phyloP scores from a whole-genome alignment of 1,284 basidiomycete genomes.

The Sanguinoderma infundibulare region DNA sequence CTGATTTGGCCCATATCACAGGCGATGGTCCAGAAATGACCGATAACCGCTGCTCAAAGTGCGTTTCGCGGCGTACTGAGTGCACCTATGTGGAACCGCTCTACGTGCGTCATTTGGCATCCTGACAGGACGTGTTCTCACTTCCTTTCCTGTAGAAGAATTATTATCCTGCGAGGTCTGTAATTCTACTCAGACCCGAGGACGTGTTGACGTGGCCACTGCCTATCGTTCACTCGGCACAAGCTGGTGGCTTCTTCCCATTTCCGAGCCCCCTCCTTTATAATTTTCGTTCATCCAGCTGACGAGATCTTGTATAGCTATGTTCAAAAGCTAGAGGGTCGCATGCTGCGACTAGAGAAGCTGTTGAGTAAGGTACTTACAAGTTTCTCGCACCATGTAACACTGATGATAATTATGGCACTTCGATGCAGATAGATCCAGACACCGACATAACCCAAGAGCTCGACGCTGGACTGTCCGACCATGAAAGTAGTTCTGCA shows the following conservation, averaged over 20 bases:
- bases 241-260: not conserved
- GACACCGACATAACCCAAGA: slow-evolving; percentile 49
- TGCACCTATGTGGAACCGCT: slow-evolving; percentile 62
- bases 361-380: slow-evolving; percentile 58
- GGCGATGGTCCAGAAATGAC: slow-evolving; percentile 47
- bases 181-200: not conserved
- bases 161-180: not conserved
- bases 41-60: slow-evolving; percentile 76
- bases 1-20: slow-evolving; percentile 5
- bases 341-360: slow-evolving; percentile 74
- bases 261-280: not conserved
- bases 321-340: slow-evolving; percentile 71
- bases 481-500: not conserved
- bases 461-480: slow-evolving; percentile 26
- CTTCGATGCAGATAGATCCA: slow-evolving; percentile 46
- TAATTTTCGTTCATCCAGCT: not conserved
- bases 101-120: not conserved
- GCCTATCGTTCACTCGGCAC: no score
- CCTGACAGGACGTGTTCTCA: not conserved
- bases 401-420: not conserved
- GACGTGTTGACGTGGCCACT: no score
- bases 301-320: slow-evolving; percentile 45
- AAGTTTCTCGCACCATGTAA: not conserved
- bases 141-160: slow-evolving; percentile 3
- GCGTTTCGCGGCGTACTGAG: slow-evolving; percentile 68